Conservation (phyloP, 2,329 filamentous ascomycete species). For the Neurospora sp. region DNA sequence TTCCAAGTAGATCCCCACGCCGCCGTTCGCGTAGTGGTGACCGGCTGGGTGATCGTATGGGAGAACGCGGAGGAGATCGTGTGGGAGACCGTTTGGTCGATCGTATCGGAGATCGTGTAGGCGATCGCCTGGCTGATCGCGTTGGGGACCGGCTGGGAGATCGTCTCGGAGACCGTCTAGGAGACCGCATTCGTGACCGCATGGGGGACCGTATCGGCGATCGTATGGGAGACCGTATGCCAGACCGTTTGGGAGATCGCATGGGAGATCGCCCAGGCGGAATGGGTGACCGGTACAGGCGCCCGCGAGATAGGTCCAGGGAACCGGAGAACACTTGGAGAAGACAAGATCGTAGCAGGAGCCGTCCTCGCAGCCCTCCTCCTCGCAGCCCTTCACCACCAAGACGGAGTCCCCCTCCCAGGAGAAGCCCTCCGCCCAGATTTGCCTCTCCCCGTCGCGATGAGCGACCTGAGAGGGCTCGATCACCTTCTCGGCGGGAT, state of each 20-base stretch:
- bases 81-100: background rate
- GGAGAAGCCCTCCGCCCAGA: conserved; percentile 26
- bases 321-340: conserved; percentile 30
- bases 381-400: conserved; percentile 21
- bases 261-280: background rate
- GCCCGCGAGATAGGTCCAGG: conserved; percentile 26
- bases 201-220: background rate
- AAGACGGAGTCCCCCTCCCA: conserved; percentile 20
- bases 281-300: conserved; percentile 2
- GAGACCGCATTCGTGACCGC: background rate
- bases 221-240: background rate
- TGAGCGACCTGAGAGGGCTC: conserved; percentile 24
- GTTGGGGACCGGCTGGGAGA: background rate
- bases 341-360: conserved; percentile 30
- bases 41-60: conserved; percentile 19
- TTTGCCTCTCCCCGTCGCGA: conserved; percentile 32
- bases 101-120: background rate
- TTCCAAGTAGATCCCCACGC: conserved; percentile 31
- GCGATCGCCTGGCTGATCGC: background rate
- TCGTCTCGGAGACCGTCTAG: background rate
- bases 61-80: background rate
- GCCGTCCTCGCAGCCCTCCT: conserved; percentile 26
- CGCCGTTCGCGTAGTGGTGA: conserved; percentile 33
- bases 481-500: conserved; percentile 21
- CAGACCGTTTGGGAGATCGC: background rate